Conservation (phyloP, 495 filamentous ascomycete species). For the Penicillium goetzii region DNA sequence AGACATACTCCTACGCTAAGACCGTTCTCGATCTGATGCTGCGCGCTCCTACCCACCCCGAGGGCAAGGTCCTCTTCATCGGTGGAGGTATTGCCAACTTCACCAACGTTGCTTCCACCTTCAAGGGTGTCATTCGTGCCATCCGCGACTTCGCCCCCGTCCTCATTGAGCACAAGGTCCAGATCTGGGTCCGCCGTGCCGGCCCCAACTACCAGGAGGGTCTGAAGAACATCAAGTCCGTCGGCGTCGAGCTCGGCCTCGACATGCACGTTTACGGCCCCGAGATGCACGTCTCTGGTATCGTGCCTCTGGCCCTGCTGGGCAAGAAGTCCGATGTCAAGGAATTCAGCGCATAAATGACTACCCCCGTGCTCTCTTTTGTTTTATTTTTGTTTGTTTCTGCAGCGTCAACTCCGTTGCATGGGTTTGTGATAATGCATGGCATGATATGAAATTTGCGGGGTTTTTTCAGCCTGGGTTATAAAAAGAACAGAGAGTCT, state of each 20-base stretch:
- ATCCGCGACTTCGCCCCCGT: slow-evolving; percentile 86
- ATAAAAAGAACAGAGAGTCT: neutral
- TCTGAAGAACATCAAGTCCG: slow-evolving; percentile 98
- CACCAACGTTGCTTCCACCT: slow-evolving; percentile 93
- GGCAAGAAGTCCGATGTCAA: slow-evolving; percentile 61
- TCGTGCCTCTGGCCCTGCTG: slow-evolving; percentile 67
- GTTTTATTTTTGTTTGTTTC: slow-evolving; percentile 29
- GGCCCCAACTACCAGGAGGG: slow-evolving; percentile 99
- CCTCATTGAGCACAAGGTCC: slow-evolving; percentile 93
- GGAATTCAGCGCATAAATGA: slow-evolving; percentile 53
- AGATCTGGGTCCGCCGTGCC: slow-evolving; percentile 99
- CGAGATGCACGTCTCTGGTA: slow-evolving; percentile 85
- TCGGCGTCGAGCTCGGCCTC: slow-evolving; percentile 88
- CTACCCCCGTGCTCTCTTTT: slow-evolving; percentile 17
- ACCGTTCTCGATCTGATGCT: slow-evolving; percentile 99
- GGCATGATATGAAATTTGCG: slow-evolving; percentile 51
- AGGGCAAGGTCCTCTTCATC: slow-evolving; percentile 99
- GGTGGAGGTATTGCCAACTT: slow-evolving; percentile 99
- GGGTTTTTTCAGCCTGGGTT: slow-evolving; percentile 9
- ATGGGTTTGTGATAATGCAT: slow-evolving; percentile 50
- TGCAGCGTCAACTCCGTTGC: slow-evolving; percentile 43
- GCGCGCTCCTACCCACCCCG: slow-evolving; percentile 77
- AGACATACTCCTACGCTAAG: slow-evolving; percentile 97
- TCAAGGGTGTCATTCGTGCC: slow-evolving; percentile 99
- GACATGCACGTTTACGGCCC: slow-evolving; percentile 97